Percentiles rank a stretch among this genome's conserved stretches.
These are phyloP conservation scores for Rosa persica DNA, from an alignment of 306 rosid genomes.

Conservation along the genomic window DNA sequence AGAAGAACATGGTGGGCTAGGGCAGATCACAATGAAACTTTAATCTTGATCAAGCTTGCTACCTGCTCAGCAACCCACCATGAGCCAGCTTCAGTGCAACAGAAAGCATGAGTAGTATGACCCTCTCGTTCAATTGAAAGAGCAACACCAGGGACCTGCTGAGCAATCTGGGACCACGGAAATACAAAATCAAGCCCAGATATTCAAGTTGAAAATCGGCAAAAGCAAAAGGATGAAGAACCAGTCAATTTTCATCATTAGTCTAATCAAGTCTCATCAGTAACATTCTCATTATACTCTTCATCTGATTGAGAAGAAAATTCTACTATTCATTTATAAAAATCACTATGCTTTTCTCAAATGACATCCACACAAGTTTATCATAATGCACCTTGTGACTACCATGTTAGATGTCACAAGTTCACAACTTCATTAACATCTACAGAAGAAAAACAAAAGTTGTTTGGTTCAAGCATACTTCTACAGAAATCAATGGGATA, in stretches of 20 bases:
- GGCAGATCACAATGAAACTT: slow-evolving; percentile 19
- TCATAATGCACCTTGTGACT: background rate
- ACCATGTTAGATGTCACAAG: background rate
- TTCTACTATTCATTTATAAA: background rate
- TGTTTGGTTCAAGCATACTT: background rate
- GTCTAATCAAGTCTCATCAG: background rate
- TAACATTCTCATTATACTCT: background rate
- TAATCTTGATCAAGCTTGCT: slow-evolving; percentile 62
- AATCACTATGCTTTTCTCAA: background rate
- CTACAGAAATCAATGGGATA: background rate
- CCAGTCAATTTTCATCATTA: background rate
- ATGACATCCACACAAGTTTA: background rate
- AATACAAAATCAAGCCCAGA: slow-evolving; percentile 8
- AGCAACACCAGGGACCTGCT: slow-evolving; percentile 64
- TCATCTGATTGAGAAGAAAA: slow-evolving; percentile 5
- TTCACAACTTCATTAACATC: background rate
- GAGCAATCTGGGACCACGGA: slow-evolving; percentile 55
- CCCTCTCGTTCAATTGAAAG: slow-evolving; percentile 65
- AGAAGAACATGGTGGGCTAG: slow-evolving; percentile 12
- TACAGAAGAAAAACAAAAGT: background rate
- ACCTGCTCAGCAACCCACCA: slow-evolving; percentile 80
- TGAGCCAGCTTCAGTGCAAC: slow-evolving; percentile 81
- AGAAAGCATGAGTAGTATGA: slow-evolving; percentile 65
- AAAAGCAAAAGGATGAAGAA: background rate
- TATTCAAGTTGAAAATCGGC: slow-evolving; percentile 22